Evolutionary conservation across 345 rosid genomes (phyloP).

Genomic region (Viola odorata): DNA sequence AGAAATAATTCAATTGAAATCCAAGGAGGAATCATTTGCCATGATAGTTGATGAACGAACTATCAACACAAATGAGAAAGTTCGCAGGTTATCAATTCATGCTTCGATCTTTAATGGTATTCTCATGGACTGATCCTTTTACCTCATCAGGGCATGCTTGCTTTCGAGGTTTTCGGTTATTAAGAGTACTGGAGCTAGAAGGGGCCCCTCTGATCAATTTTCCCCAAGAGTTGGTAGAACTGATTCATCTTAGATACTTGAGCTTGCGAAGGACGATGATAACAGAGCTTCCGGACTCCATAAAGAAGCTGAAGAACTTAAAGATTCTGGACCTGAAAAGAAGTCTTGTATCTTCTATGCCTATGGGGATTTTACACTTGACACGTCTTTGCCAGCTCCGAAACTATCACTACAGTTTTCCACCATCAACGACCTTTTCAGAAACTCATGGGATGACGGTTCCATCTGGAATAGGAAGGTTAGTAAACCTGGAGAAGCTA

Average conservation of each 20-base stretch:
- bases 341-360: conserved; percentile 5
- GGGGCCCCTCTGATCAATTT: background rate
- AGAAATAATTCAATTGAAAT: conserved; percentile 4
- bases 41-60: background rate
- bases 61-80: background rate
- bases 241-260: conserved; percentile 6
- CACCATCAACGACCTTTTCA: background rate
- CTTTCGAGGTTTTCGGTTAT: background rate
- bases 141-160: background rate
- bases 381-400: conserved; percentile 4
- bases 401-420: background rate
- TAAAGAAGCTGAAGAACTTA: conserved; percentile 8
- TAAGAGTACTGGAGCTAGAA: conserved; percentile 1
- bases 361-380: conserved; percentile 7
- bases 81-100: conserved; percentile 1
- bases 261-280: conserved; percentile 7
- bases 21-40: conserved; percentile 6
- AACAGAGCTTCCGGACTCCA: conserved; percentile 6
- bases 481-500: conserved; percentile 4
- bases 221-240: background rate
- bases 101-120: background rate
- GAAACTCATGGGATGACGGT: conserved; percentile 8
- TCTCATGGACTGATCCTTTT: background rate
- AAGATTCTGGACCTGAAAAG: conserved; percentile 12
- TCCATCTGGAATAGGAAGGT: conserved; percentile 11